A percentile compares a stretch with the other conserved stretches of the same genome.
Conservation (phyloP, 2,329 filamentous ascomycete genomes). For the Sordariomycetes sp. region DNA sequence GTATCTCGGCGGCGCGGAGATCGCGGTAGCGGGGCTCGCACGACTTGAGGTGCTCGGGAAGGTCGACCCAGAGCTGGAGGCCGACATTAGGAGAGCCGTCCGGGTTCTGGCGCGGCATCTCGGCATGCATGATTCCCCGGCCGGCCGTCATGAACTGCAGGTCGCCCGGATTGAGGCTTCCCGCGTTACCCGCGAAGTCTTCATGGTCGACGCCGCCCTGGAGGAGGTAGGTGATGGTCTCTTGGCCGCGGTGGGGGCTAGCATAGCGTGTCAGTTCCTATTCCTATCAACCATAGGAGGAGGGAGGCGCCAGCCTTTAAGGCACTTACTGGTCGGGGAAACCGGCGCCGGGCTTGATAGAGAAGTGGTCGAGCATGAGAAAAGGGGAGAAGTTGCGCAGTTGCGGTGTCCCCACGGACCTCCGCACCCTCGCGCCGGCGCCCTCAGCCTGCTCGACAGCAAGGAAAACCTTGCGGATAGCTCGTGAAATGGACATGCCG, state of each 20-base stretch:
- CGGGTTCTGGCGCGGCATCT: constrained; percentile 74
- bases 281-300: background rate
- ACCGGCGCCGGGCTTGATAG: constrained; percentile 63
- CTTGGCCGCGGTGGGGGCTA: constrained; percentile 61
- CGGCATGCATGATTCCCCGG: constrained; percentile 81
- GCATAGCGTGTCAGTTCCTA: background rate
- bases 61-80: constrained; percentile 90
- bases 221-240: constrained; percentile 83
- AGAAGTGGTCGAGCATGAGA: constrained; percentile 93
- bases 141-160: constrained; percentile 98
- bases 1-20: constrained; percentile 66
- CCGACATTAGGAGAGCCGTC: constrained; percentile 72
- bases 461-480: constrained; percentile 71
- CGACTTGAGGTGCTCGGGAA: constrained; percentile 67
- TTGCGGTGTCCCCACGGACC: constrained; percentile 73
- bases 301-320: background rate
- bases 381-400: constrained; percentile 84
- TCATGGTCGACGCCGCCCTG: constrained; percentile 78
- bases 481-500: constrained; percentile 56
- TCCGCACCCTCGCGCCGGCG: constrained; percentile 72
- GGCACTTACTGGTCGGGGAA: constrained; percentile 64
- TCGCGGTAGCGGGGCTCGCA: constrained; percentile 92
- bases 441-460: constrained; percentile 81
- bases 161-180: constrained; percentile 77
- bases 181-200: constrained; percentile 77